Evolutionary conservation across 192 early-diverging fungal genomes (phyloP).

Genomic region (Coemansia biformis): DNA sequence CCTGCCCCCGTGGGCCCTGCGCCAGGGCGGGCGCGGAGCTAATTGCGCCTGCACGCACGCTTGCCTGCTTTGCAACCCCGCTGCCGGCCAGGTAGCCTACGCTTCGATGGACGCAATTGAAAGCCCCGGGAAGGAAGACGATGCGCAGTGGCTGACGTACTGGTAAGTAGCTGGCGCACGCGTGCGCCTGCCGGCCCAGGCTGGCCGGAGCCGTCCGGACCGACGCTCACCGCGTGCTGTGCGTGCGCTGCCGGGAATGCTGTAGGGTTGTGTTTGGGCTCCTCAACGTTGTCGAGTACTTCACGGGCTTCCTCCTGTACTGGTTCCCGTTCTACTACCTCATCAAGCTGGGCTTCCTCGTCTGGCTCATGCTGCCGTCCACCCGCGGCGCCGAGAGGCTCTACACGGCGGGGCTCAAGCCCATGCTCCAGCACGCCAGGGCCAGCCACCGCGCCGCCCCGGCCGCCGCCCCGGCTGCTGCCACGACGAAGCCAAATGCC

Average conservation of each 20-base stretch:
- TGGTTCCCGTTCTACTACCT: slow-evolving; percentile 96
- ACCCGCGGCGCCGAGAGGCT: slow-evolving; percentile 74
- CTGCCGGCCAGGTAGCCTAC: slow-evolving; percentile 58
- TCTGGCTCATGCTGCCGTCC: slow-evolving; percentile 78
- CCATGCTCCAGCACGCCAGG: slow-evolving; percentile 56
- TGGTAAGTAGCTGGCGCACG: no score
- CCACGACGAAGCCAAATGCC: background rate
- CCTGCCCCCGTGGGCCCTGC: no score
- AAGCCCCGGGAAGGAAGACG: slow-evolving; percentile 65
- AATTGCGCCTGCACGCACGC: no score
- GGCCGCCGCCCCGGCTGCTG: background rate
- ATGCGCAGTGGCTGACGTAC: slow-evolving; percentile 88
- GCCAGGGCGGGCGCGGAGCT: no score
- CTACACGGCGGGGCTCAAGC: slow-evolving; percentile 69
- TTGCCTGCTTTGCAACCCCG: no score
- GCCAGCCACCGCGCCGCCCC: slow-evolving; percentile 12
- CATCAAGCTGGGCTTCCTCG: slow-evolving; percentile 83
- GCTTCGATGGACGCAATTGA: slow-evolving; percentile 92
- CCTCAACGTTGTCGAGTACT: slow-evolving; percentile 83
- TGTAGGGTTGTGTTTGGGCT: slow-evolving; percentile 73
- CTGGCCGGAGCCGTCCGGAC: no score
- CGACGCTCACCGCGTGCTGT: no score
- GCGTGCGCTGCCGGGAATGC: no score
- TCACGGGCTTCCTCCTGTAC: slow-evolving; percentile 81
- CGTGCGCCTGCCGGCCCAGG: no score